Conservation (phyloP, 768 basidiomycete species). For the Leucosporidium creatinivorum region DNA sequence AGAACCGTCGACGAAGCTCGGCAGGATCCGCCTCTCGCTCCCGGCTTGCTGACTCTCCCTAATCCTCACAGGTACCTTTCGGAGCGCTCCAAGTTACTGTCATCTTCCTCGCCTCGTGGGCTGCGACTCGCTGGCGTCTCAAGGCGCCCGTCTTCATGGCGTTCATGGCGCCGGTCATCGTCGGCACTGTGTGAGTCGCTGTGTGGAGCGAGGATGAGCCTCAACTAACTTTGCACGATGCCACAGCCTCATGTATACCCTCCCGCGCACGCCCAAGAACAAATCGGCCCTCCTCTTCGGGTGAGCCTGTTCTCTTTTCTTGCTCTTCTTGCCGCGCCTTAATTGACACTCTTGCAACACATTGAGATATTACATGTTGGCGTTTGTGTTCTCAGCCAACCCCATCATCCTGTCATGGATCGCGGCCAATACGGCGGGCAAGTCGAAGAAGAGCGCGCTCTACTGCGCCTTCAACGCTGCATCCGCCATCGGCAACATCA, state of each 20-base stretch:
- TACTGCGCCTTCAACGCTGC: background rate
- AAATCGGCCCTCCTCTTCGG: background rate
- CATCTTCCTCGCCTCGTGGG: background rate
- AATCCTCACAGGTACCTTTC: background rate
- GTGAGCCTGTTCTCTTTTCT: too few species aligned
- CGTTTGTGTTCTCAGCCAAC: constrained; percentile 37
- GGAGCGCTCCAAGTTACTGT: constrained; percentile 34
- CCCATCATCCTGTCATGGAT: background rate
- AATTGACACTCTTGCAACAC: too few species aligned
- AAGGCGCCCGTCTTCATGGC: background rate
- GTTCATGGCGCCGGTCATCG: background rate
- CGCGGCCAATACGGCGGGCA: background rate
- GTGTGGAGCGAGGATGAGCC: too few species aligned
- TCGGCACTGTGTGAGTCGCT: background rate
- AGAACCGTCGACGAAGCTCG: too few species aligned
- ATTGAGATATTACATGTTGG: constrained; percentile 37
- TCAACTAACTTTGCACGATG: too few species aligned
- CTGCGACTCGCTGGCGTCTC: background rate
- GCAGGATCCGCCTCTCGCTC: background rate
- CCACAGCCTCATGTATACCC: background rate
- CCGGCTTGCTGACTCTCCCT: background rate
- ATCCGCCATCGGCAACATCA: background rate
- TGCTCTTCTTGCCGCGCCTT: too few species aligned
- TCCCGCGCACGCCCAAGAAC: background rate
- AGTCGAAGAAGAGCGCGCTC: background rate